phyloP scores from a whole-genome alignment of 1,284 basidiomycete species.

The Cutaneotrichosporon dermatis region DNA sequence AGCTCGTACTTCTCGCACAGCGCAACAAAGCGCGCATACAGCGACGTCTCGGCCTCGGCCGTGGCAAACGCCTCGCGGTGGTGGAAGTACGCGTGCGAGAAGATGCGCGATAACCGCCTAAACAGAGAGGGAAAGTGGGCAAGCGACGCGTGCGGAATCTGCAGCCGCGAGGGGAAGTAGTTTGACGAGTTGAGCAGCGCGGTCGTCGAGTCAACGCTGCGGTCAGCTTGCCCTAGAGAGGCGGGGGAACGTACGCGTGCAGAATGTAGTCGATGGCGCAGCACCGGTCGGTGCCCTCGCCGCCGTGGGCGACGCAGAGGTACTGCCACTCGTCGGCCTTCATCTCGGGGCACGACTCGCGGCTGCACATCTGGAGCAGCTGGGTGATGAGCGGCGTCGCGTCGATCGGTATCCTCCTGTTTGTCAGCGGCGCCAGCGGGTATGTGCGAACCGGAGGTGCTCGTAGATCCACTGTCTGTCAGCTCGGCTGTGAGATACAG shows the following conservation, averaged over 20 bases:
- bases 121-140: conserved; percentile 72
- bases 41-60: conserved; percentile 67
- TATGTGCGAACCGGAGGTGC: conserved; percentile 64
- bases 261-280: conserved; percentile 96
- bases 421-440: background rate
- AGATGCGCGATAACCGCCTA: conserved; percentile 79
- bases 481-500: conserved; percentile 30
- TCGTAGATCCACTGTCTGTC: conserved; percentile 89
- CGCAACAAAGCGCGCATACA: conserved; percentile 85
- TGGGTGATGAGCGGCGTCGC: conserved; percentile 82
- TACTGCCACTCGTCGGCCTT: conserved; percentile 96
- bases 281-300: conserved; percentile 60
- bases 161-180: conserved; percentile 82
- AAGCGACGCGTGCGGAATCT: conserved; percentile 71
- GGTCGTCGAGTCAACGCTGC: conserved; percentile 87
- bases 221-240: conserved; percentile 61
- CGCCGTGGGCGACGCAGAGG: conserved; percentile 80
- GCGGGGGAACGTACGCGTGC: conserved; percentile 67
- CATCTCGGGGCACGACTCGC: conserved; percentile 86
- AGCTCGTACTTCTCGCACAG: conserved; percentile 77
- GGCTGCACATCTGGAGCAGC: conserved; percentile 78
- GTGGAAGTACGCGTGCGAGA: conserved; percentile 91
- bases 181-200: conserved; percentile 86
- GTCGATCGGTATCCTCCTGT: conserved; percentile 84
- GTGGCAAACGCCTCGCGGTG: conserved; percentile 70